Conservation (phyloP, 2,329 filamentous ascomycete genomes). For the Botryotinia narcissicola region DNA sequence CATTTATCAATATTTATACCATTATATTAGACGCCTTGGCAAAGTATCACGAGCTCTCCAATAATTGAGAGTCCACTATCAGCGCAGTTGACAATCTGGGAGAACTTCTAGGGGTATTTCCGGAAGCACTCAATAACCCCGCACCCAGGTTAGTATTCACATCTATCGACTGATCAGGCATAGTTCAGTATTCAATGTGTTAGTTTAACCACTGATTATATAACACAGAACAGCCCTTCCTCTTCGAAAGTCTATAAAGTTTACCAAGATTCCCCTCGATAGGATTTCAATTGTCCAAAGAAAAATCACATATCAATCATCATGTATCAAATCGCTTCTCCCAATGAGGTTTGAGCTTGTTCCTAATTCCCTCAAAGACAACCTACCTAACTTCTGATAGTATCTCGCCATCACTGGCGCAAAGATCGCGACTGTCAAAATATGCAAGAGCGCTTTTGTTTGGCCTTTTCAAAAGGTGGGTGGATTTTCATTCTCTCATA, state of each 20-base stretch:
- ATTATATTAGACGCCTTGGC: background rate
- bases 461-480: constrained; percentile 65
- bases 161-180: background rate
- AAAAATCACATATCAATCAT: background rate
- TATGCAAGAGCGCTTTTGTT: constrained; percentile 74
- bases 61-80: no score
- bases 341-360: constrained; percentile 8
- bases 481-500: background rate
- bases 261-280: background rate
- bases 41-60: background rate
- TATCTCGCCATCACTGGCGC: constrained; percentile 87
- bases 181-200: background rate
- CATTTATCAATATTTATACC: background rate
- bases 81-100: background rate
- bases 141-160: background rate
- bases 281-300: background rate
- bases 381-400: constrained; percentile 70
- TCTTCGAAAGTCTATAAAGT: background rate
- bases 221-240: background rate
- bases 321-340: constrained; percentile 1
- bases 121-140: background rate
- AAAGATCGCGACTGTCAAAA: constrained; percentile 69
- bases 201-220: background rate
- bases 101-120: background rate
- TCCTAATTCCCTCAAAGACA: background rate